A percentile compares a stretch with the other conserved stretches of the same genome.
Conservation (phyloP, 192 early-diverging fungal genomes). For the Umbelopsis vinacea region DNA sequence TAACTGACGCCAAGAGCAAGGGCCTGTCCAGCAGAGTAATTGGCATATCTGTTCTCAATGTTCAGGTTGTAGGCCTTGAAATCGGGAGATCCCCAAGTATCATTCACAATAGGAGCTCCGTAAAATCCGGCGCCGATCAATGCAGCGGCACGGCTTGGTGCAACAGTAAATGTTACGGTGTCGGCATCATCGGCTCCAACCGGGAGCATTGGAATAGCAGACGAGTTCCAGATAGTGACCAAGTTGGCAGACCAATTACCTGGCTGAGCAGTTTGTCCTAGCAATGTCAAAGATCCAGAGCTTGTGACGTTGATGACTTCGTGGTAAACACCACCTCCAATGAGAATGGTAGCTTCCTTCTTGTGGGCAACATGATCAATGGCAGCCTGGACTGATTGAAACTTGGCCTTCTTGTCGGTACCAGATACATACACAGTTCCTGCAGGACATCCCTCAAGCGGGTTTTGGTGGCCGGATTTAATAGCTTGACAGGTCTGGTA, state of each 20-base stretch:
- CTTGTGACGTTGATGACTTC: background rate
- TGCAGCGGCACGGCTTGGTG: constrained; percentile 10
- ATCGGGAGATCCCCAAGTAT: constrained; percentile 16
- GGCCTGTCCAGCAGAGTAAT: constrained; percentile 23
- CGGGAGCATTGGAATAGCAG: constrained; percentile 21
- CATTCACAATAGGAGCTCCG: constrained; percentile 20
- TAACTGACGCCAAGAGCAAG: constrained; percentile 19
- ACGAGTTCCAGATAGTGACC: constrained; percentile 23
- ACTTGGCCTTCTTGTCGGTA: constrained; percentile 4
- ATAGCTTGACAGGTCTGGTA: constrained; percentile 4
- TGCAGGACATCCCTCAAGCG: background rate
- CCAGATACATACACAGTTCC: constrained; percentile 21
- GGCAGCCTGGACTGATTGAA: background rate
- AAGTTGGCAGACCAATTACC: constrained; percentile 25
- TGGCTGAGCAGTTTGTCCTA: constrained; percentile 15
- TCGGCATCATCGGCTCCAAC: constrained; percentile 17
- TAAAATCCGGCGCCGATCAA: constrained; percentile 23
- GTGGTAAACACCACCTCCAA: constrained; percentile 13
- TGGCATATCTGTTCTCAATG: constrained; percentile 23
- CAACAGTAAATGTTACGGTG: constrained; percentile 18
- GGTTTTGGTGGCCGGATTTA: background rate
- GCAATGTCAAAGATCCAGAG: background rate
- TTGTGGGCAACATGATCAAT: constrained; percentile 13
- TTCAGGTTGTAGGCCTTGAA: constrained; percentile 24
- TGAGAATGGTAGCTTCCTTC: constrained; percentile 3